Evolutionary conservation across 345 rosid species (phyloP), one percentile per base, ranked within the genome.

Genomic region (Melastoma malabathricum): DNA sequence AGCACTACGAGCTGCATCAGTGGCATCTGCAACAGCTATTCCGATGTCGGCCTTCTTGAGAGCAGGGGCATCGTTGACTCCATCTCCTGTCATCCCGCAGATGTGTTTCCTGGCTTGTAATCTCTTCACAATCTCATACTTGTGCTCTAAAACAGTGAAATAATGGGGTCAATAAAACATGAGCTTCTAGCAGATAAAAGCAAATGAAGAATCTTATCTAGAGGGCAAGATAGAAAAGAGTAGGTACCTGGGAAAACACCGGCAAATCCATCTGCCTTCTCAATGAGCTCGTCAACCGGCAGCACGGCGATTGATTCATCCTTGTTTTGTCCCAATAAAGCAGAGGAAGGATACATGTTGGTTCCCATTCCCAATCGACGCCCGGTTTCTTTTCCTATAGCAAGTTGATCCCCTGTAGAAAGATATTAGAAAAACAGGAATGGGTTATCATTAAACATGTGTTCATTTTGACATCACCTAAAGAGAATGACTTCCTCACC

Each of bases 31-130:
- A 44, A 92, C 98, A 44, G 98, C 98, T 60, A 92, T 92, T 43
- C 98, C 98, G 57, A 92, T 92, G 67, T 92, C 97, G 46, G 97
- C 97, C 63, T 82, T 92, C 78, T 92, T 92, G 57, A 92, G 86
- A 68, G 98, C 98, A 65, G 98, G 98, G 10, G 98, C 97, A 69
- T 92, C 98, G 50, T 92, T 92, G 44, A 92, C 98, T 69, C 97
- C 98, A 75, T 92, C 98, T 48, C 98, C 97, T n/a, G 98, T 92
- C 98, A 92, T 87, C 31, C 98, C 98, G 64, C 98, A 92, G 10
- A 92, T 83, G 64, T 92, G 98, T 56, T 83, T 92, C 78, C 93
- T 82, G 2, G 89, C 97, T 84, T 92, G 98, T 65, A 92, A 59
- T 13, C 93, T 78, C 61, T 92, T 87, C 54, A 92, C 98, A 54